Conservation (phyloP, 2,329 filamentous ascomycete species). For the Colletotrichum agaves region DNA sequence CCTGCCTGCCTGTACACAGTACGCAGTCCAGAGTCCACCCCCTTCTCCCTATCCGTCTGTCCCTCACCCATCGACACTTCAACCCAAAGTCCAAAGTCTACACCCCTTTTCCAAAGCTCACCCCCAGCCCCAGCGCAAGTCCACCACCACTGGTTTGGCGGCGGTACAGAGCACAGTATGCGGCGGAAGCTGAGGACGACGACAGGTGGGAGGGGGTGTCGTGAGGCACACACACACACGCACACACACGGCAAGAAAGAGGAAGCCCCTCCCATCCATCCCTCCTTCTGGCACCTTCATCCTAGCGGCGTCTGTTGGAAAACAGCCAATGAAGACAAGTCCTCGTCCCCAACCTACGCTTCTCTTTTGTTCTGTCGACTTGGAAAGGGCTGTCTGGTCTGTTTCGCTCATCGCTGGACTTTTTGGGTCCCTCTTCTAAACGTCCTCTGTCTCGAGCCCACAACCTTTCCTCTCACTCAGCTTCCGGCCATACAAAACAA, state of each 20-base stretch:
- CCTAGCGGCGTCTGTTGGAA: slow-evolving; percentile 26
- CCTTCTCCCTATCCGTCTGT: neutral
- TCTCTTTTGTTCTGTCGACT: slow-evolving; percentile 25
- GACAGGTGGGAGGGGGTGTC: slow-evolving; percentile 16
- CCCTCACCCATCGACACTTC: neutral
- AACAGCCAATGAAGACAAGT: slow-evolving; percentile 25
- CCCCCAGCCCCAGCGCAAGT: slow-evolving; percentile 11
- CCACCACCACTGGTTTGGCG: slow-evolving; percentile 18
- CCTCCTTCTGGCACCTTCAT: slow-evolving; percentile 33
- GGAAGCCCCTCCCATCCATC: slow-evolving; percentile 30
- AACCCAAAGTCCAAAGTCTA: slow-evolving; percentile 4
- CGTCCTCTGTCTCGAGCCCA: slow-evolving; percentile 33
- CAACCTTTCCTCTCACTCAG: slow-evolving; percentile 32
- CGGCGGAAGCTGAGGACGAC: slow-evolving; percentile 9
- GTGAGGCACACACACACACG: neutral
- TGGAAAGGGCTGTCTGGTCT: slow-evolving; percentile 33
- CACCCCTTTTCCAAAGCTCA: slow-evolving; percentile 12
- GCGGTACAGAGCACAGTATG: slow-evolving; percentile 12
- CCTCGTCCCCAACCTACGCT: slow-evolving; percentile 36
- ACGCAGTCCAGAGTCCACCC: too few species aligned
- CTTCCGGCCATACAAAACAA: slow-evolving; percentile 18
- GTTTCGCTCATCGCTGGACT: slow-evolving; percentile 34
- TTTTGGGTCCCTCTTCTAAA: slow-evolving; percentile 24
- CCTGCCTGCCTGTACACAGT: slow-evolving; percentile 7
- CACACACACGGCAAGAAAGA: neutral